These are phyloP conservation scores for Colletotrichum sidae DNA, from an alignment of 2,329 filamentous ascomycete genomes.

Conservation along the genomic window DNA sequence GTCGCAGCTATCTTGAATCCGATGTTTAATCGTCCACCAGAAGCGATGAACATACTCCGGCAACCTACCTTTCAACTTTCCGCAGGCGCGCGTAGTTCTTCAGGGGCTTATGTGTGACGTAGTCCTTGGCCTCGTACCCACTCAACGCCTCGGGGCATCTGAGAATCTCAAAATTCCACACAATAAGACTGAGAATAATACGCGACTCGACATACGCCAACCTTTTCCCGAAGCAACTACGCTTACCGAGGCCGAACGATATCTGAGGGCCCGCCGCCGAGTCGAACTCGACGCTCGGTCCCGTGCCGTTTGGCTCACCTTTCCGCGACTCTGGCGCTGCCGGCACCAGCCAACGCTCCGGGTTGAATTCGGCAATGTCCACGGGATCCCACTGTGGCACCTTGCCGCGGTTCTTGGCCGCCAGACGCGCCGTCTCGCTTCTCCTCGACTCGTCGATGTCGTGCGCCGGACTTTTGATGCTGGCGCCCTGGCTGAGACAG, in stretches of 20 bases:
- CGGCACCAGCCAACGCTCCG: constrained; percentile 13
- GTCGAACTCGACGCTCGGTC: constrained; percentile 45
- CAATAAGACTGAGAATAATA: constrained; percentile 48
- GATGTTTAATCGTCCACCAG: no score
- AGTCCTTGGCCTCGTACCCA: neutral
- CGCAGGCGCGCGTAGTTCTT: neutral
- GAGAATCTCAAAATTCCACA: constrained; percentile 49
- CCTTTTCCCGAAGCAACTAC: constrained; percentile 52
- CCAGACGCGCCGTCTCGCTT: constrained; percentile 27
- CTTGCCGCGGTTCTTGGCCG: constrained; percentile 39
- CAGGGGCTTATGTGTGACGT: constrained; percentile 1
- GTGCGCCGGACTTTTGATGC: constrained; percentile 42
- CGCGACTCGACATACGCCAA: constrained; percentile 50
- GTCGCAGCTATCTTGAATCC: no score
- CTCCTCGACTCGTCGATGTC: constrained; percentile 43
- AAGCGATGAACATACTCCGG: no score
- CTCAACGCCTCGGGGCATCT: constrained; percentile 4
- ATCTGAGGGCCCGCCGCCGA: constrained; percentile 48
- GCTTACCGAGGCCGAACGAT: constrained; percentile 49
- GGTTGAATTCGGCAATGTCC: constrained; percentile 19
- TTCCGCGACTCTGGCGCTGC: neutral
- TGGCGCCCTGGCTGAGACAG: constrained; percentile 42
- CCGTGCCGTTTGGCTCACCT: neutral
- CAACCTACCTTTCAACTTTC: neutral
- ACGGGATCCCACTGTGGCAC: constrained; percentile 17